phyloP scores from a whole-genome alignment of 768 basidiomycete genomes.

The Mycena haematopus region DNA sequence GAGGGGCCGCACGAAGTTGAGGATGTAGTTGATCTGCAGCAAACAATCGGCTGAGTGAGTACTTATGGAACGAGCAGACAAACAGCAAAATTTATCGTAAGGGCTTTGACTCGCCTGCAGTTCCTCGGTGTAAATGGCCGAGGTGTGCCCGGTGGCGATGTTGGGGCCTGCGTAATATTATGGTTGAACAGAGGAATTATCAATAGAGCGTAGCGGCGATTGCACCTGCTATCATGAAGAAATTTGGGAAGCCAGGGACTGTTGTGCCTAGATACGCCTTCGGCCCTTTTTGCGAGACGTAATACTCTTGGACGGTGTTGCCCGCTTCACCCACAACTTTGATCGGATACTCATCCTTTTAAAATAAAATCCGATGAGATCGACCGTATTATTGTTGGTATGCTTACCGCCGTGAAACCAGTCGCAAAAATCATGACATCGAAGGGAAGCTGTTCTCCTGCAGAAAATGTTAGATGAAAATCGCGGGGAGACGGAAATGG shows the following conservation, averaged over 20 bases:
- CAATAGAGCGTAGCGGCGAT: neutral
- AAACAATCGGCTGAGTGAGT: conserved; percentile 15
- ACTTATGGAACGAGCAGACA: neutral
- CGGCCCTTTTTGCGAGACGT: conserved; percentile 53
- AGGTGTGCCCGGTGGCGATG: conserved; percentile 62
- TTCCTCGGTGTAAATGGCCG: conserved; percentile 62
- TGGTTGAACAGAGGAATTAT: neutral
- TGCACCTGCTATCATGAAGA: conserved; percentile 56
- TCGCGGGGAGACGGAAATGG: neutral
- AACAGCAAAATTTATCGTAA: neutral
- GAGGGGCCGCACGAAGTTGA: conserved; percentile 60
- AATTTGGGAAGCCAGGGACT: conserved; percentile 63
- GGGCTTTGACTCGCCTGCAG: conserved; percentile 44
- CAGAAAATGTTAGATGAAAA: neutral
- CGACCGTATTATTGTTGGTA: neutral
- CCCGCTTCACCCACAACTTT: conserved; percentile 51
- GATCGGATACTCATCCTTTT: conserved; percentile 46
- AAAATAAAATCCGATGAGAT: conserved; percentile 2
- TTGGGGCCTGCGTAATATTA: conserved; percentile 55
- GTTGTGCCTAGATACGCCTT: conserved; percentile 60
- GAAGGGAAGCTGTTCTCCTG: conserved; percentile 53
- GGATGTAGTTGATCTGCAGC: conserved; percentile 52
- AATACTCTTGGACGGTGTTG: conserved; percentile 51
- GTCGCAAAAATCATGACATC: conserved; percentile 68
- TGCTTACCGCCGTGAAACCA: conserved; percentile 55